phyloP scores from a whole-genome alignment of 192 early-diverging fungal species.

The Backusella liffmaniae region DNA sequence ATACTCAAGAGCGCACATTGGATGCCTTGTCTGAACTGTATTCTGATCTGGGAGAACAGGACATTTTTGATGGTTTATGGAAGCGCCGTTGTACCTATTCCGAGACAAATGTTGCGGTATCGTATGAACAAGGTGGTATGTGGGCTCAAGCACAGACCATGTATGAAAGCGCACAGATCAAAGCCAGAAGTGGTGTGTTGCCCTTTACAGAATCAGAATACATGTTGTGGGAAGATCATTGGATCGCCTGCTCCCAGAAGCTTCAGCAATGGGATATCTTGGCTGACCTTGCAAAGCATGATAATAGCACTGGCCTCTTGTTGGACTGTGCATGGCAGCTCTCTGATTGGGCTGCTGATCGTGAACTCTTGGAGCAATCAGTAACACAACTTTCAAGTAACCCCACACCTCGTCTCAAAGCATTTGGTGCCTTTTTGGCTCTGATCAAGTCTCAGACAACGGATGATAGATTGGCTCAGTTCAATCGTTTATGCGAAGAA shows the following conservation, averaged over 20 bases:
- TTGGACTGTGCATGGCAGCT: constrained; percentile 93
- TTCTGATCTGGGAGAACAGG: constrained; percentile 77
- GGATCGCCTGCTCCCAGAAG: constrained; percentile 86
- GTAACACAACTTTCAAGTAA: constrained; percentile 61
- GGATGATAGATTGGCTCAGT: constrained; percentile 60
- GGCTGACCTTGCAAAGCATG: constrained; percentile 87
- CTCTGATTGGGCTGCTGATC: constrained; percentile 90
- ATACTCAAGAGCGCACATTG: constrained; percentile 82
- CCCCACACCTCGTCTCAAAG: constrained; percentile 67
- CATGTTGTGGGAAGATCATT: constrained; percentile 96
- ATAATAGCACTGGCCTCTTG: constrained; percentile 82
- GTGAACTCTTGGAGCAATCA: constrained; percentile 70
- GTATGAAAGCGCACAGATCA: constrained; percentile 92
- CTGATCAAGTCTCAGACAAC: constrained; percentile 64
- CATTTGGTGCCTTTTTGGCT: constrained; percentile 86
- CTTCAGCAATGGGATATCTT: constrained; percentile 99
- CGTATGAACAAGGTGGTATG: constrained; percentile 91
- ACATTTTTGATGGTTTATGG: constrained; percentile 94
- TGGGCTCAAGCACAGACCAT: constrained; percentile 90
- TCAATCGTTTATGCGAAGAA: constrained; percentile 81
- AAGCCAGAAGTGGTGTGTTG: constrained; percentile 80
- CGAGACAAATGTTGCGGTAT: constrained; percentile 96
- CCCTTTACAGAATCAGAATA: constrained; percentile 96
- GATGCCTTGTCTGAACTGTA: constrained; percentile 92
- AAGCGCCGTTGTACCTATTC: constrained; percentile 80